Evolutionary conservation across 345 rosid species (phyloP), one percentile per base, ranked within the genome.

Genomic region (Lepidium didymum): DNA sequence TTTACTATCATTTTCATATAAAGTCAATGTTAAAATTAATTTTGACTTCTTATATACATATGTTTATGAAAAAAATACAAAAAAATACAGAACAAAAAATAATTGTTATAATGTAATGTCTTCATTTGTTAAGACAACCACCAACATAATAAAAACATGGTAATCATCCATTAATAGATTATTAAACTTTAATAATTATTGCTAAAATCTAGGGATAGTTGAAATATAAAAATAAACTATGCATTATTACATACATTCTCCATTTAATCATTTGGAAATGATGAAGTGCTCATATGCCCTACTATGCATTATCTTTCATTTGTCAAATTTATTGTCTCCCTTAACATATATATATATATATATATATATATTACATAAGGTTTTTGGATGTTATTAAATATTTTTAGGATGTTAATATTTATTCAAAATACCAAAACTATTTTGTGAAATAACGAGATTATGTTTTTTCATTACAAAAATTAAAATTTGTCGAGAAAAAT

Each of bases 121-220:
- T 64, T 6, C 6, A 38, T 73, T 49, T 65, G 66, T 57, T 57
- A 73, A 56, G 67, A 50, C 35, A 54, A 8, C 68, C 67, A 58
- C 77, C 72, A 73, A 58, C 67, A 66, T 31, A 64, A 56, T 10
- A 49, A 21, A 29, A 37, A 49, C 47, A 58, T 66, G 25, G 44
- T 67, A 55, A 45, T 74, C 62, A 66, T 60, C 68, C 43, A 52
- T 51, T 43, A 42, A 35, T 52, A 41, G 41, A 41, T 34, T 27
- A 52, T 21, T n/a, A 52, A 52, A 51, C 14, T 50, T 67, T 52
- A 29, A 36, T 18, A 35, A 53, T 8, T 29, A 38, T 35, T 60
- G 68, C 77, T 67, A 74, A 74, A 74, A 74, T 67, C 68, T 67
- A 74, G 77, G 73, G 68, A 36, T 52, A 60, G 73, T 67, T 67